These are phyloP conservation scores for Penicillium coffeae DNA, from an alignment of 495 filamentous ascomycete genomes.

Conservation along the genomic window DNA sequence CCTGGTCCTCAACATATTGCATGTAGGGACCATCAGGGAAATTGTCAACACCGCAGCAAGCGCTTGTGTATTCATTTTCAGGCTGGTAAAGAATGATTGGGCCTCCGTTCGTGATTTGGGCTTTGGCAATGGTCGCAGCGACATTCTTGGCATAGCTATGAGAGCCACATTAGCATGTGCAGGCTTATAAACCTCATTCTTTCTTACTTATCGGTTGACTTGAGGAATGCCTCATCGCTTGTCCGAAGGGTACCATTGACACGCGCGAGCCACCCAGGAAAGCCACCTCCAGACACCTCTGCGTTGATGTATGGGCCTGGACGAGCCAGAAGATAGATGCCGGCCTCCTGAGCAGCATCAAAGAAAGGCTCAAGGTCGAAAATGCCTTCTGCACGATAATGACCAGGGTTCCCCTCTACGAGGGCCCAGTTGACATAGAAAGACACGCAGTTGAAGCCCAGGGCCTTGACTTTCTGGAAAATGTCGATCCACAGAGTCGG, in stretches of 20 bases:
- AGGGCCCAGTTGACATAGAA: slow-evolving; percentile 80
- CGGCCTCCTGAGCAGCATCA: slow-evolving; percentile 60
- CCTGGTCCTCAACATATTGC: slow-evolving; percentile 64
- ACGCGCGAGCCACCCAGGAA: slow-evolving; percentile 63
- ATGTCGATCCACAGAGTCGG: slow-evolving; percentile 68
- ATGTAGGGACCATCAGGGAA: slow-evolving; percentile 64
- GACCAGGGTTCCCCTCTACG: slow-evolving; percentile 67
- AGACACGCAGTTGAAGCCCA: slow-evolving; percentile 72
- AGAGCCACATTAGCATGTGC: not conserved
- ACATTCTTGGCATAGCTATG: slow-evolving; percentile 42
- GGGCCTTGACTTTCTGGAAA: slow-evolving; percentile 74
- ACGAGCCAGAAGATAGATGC: slow-evolving; percentile 70
- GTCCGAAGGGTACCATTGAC: slow-evolving; percentile 60
- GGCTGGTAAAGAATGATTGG: slow-evolving; percentile 75
- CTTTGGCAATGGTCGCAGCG: slow-evolving; percentile 61
- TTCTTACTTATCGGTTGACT: slow-evolving; percentile 58
- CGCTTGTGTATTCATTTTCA: slow-evolving; percentile 69
- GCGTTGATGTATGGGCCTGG: slow-evolving; percentile 72
- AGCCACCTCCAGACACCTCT: slow-evolving; percentile 59
- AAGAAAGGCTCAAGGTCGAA: slow-evolving; percentile 70
- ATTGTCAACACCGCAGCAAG: slow-evolving; percentile 29
- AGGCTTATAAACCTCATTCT: not conserved
- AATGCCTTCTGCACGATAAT: slow-evolving; percentile 65
- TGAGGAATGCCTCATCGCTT: slow-evolving; percentile 53
- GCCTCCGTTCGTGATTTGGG: slow-evolving; percentile 76